phyloP scores from a whole-genome alignment of 495 filamentous ascomycete genomes.

The Peziza echinospora region DNA sequence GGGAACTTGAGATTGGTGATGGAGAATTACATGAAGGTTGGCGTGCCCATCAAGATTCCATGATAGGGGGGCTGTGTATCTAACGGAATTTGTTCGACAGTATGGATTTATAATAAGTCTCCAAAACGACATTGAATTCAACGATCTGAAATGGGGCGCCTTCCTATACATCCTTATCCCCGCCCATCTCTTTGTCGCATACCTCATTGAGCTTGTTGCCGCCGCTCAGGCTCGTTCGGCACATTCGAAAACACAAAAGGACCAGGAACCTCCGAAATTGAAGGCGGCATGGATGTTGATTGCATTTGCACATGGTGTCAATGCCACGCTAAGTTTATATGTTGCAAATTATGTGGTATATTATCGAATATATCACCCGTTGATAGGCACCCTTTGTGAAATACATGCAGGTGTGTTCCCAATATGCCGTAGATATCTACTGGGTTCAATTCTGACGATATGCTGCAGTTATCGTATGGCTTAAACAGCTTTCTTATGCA shows the following conservation, averaged over 20 bases:
- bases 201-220: conserved; percentile 63
- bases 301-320: conserved; percentile 55
- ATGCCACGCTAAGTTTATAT: conserved; percentile 57
- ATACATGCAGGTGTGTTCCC: conserved; percentile 41
- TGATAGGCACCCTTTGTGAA: conserved; percentile 79
- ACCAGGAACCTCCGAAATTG: conserved; percentile 37
- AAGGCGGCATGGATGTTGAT: conserved; percentile 56
- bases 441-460: no score
- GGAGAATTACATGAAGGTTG: conserved; percentile 89
- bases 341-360: conserved; percentile 75
- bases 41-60: conserved; percentile 1
- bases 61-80: background rate
- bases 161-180: conserved; percentile 69
- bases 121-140: conserved; percentile 60
- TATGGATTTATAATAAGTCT: conserved; percentile 90
- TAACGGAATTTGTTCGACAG: conserved; percentile 24
- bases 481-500: conserved; percentile 88
- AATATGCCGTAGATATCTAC: background rate
- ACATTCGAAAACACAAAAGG: conserved; percentile 39
- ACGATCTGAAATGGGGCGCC: conserved; percentile 54
- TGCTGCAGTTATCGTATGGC: conserved; percentile 56
- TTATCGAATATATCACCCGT: conserved; percentile 69
- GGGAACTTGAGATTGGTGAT: conserved; percentile 84
- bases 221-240: conserved; percentile 49
- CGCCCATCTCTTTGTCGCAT: conserved; percentile 72